Evolutionary conservation across 73 alveolate species (phyloP).

Genomic region (Durusdinium trenchii): DNA sequence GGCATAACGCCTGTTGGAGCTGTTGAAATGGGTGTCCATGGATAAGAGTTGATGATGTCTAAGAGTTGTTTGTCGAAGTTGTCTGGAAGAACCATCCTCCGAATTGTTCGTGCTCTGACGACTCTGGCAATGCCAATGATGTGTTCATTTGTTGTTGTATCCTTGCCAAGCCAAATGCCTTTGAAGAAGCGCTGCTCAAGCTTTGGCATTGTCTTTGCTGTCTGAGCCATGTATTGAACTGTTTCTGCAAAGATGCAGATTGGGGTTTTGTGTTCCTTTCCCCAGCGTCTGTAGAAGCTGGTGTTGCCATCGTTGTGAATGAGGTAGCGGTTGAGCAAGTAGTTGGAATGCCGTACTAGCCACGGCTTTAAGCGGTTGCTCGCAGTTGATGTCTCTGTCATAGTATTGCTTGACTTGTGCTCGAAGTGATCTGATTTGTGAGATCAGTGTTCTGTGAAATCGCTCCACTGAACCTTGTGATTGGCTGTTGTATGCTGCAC

Average conservation of each 20-base stretch:
- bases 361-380: constrained; percentile 10
- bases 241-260: constrained; percentile 26
- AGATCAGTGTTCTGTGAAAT: constrained; percentile 5
- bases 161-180: constrained; percentile 25
- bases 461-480: not conserved
- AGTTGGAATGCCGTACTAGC: not conserved
- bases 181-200: constrained; percentile 6
- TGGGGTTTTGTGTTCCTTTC: not conserved
- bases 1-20: not conserved
- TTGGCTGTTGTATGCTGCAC: not conserved
- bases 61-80: constrained; percentile 16
- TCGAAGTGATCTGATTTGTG: not conserved
- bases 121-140: not conserved
- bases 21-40: constrained; percentile 1
- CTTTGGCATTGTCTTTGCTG: not conserved
- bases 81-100: not conserved
- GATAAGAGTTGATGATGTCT: not conserved
- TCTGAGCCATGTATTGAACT: not conserved
- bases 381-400: not conserved
- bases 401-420: not conserved
- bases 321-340: not conserved
- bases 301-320: constrained; percentile 9
- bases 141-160: not conserved
- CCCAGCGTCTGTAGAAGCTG: not conserved
- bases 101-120: not conserved